phyloP scores from a whole-genome alignment of 441 rosid species.

The Erodium trifolium region DNA sequence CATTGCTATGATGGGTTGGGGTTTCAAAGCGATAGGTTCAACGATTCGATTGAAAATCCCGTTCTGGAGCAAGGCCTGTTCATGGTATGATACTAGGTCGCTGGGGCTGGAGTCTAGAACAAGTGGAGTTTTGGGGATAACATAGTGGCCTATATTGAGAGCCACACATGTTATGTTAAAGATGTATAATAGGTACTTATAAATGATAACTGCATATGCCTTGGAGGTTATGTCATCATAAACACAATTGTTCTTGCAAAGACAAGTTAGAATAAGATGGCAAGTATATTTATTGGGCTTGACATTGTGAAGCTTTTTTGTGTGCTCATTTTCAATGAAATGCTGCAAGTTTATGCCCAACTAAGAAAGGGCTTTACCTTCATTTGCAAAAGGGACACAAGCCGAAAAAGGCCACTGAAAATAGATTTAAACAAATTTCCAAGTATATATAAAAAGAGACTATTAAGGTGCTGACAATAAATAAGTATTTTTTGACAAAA shows the following conservation, averaged over 20 bases:
- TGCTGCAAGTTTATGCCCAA: background rate
- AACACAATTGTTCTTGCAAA: slow-evolving; percentile 7
- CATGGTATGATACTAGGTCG: background rate
- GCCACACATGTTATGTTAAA: slow-evolving; percentile 3
- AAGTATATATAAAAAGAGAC: no score
- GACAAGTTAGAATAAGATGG: slow-evolving; percentile 9
- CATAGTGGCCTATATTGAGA: background rate
- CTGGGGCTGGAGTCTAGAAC: no score
- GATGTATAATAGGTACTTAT: slow-evolving; percentile 3
- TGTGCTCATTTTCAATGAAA: background rate
- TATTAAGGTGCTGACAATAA: no score
- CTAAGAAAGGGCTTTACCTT: no score
- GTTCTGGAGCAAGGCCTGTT: slow-evolving; percentile 11
- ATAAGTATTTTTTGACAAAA: slow-evolving; percentile 6
- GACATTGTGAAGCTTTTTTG: background rate
- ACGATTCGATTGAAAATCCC: background rate
- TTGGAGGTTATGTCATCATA: slow-evolving; percentile 6
- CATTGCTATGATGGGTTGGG: slow-evolving; percentile 6
- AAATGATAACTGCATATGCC: background rate
- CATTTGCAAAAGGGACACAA: background rate
- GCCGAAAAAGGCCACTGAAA: background rate
- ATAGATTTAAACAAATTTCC: background rate
- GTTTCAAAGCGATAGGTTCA: background rate
- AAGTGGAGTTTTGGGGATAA: background rate
- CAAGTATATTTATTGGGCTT: background rate